Base-by-base conservation (phyloP, 495 filamentous ascomycete species). In the Aspergillus taichungensis region DNA sequence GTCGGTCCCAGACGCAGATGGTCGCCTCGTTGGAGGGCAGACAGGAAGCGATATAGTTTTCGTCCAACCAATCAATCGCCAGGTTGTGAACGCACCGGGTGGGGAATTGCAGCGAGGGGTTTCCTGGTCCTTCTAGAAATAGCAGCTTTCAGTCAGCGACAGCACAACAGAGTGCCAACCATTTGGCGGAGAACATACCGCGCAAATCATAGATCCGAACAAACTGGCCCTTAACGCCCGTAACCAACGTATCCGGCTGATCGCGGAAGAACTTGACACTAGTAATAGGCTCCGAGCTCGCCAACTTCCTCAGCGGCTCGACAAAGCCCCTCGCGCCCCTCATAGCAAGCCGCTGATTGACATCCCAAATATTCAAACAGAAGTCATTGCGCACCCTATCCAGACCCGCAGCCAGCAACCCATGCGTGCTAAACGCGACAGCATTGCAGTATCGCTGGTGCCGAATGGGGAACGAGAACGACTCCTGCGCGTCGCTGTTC, bases 31-130 rank as follows among this genome's bases (percentile, higher is more conserved):
- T 64, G 56, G 79, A 60, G 61, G 85, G 67, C 8, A 78, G 78
- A n/a, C 85, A 87, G 6, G 89, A 94, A 0, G 89, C 87, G 62
- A 97, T 95, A 56, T 95, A 95, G 55, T 96, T 95, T 55, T 87
- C 81, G 61, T 97, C 87, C 8, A 84, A 73, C 52, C 84, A 85
- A 62, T 98, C 87, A 47, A 97, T 89, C 27, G 88, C 82, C 39
- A 97, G 63, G 50, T 95, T 94, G 56, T 95, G 87, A 34, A 89
- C 88, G 59, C 87, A 92, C 40, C 83, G 79, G 11, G 89, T 95
- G 10, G 79, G 77, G 53, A 85, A 88, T 62, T 69, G 77, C 18
- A 79, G 63, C 39, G 69, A 75, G 35, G 63, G 77, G 57, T 71
- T 84, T 42, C 76, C 68, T 18, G 68, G 63, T 6, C 64, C 66